Evolutionary conservation across 257 asterid genomes (phyloP), one percentile per base, ranked within the genome.

Genomic region (Plantago ovata): DNA sequence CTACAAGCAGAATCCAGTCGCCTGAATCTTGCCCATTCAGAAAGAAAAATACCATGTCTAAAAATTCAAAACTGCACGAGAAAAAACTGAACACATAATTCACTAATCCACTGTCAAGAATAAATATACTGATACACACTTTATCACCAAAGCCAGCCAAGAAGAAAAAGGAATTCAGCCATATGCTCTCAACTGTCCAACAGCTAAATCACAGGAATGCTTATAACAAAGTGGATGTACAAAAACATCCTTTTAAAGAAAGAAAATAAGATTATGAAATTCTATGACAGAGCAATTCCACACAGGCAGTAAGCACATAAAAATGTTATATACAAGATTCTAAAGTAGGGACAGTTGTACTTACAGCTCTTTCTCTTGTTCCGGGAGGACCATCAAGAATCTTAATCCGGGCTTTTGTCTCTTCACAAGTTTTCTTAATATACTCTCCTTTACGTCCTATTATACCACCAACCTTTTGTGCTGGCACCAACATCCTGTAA

Each of bases 351-450:
- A 54, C 13, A 53, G 39, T 41, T 52, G 69, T 47, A 79, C 98
- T 82, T 84, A 92, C 98, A 49, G 95, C 95, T 85, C 98, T 88
- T 78, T 84, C 95, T 53, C 93, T 66, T 16, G 89, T 76, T 73
- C 96, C 95, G 10, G 95, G 94, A 74, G 96, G 95, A 73, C 98
- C 96, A 67, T 92, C 98, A 48, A 92, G 95, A 76, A 92, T 86
- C 77, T 92, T 92, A 49, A 92, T 92, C 44, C 98, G 95, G 59
- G 98, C 94, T 77, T 76, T 92, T 46, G 98, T 77, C 72, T 92
- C 98, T 75, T 92, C 96, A 55, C 96, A 85, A 60, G 86, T 88
- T 72, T 84, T 92, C 75, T 92, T 92, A 53, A 92, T 88, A 72
- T 60, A 92, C 75, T 92, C 98, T 53, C 98, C 98, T 71, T 92